Percentiles rank a stretch among this genome's conserved stretches.
Conservation (phyloP, 2,329 filamentous ascomycete species). For the Magnaporthales sp. region DNA sequence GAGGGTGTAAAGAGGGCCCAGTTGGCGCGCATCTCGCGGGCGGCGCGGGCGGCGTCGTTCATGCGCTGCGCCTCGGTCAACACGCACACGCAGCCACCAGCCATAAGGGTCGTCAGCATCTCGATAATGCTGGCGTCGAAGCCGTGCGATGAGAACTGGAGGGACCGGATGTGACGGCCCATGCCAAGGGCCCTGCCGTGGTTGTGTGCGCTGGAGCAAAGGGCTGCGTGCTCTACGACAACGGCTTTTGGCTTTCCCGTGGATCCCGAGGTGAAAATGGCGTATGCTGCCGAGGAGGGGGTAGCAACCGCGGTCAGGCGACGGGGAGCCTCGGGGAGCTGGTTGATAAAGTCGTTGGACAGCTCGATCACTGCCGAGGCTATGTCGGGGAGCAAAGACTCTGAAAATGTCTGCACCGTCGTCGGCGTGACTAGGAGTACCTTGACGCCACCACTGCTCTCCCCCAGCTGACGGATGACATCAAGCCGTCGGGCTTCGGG, state of each 20-base stretch:
- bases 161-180: slow-evolving; percentile 40
- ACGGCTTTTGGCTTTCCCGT: slow-evolving; percentile 50
- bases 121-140: slow-evolving; percentile 46
- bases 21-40: slow-evolving; percentile 40
- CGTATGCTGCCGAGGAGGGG: slow-evolving; percentile 30
- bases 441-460: slow-evolving; percentile 26
- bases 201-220: slow-evolving; percentile 43
- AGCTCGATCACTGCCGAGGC: slow-evolving; percentile 24
- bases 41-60: slow-evolving; percentile 38
- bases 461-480: slow-evolving; percentile 32
- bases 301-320: slow-evolving; percentile 10
- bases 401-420: slow-evolving; percentile 28
- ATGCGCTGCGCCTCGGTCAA: slow-evolving; percentile 40
- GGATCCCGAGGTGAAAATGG: slow-evolving; percentile 51
- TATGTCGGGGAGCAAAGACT: slow-evolving; percentile 21
- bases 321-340: neutral
- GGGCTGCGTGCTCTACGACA: slow-evolving; percentile 50
- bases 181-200: slow-evolving; percentile 43
- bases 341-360: neutral
- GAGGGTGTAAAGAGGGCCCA: slow-evolving; percentile 50
- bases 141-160: slow-evolving; percentile 48
- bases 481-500: slow-evolving; percentile 15
- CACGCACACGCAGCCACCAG: slow-evolving; percentile 51
- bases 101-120: slow-evolving; percentile 42
- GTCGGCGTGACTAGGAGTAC: slow-evolving; percentile 35